These are phyloP conservation scores for Harringtonia aguacate DNA, from an alignment of 2,329 filamentous ascomycete species.

Conservation along the genomic window DNA sequence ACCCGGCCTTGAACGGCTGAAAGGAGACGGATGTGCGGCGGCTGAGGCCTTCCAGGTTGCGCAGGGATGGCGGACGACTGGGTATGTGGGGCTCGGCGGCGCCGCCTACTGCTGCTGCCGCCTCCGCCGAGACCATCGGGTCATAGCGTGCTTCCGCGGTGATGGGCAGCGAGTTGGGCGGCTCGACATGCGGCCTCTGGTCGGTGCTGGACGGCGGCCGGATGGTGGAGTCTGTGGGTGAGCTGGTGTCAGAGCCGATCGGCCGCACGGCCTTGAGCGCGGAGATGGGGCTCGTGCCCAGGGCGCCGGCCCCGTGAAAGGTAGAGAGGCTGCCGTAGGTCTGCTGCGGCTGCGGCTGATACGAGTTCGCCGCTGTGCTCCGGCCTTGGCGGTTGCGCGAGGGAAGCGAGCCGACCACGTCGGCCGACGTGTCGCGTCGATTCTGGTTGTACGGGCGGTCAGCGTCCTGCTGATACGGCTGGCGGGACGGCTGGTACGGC, in stretches of 20 bases:
- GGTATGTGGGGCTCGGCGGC: conserved; percentile 12
- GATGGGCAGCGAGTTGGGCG: conserved; percentile 44
- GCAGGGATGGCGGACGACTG: conserved; percentile 23
- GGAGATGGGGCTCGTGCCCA: conserved; percentile 79
- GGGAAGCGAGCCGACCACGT: conserved; percentile 63
- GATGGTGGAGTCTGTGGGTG: conserved; percentile 37
- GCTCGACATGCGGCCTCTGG: conserved; percentile 18
- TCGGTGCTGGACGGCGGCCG: conserved; percentile 31
- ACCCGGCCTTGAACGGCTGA: conserved; percentile 92
- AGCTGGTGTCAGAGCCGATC: conserved; percentile 51
- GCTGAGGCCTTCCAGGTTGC: conserved; percentile 40
- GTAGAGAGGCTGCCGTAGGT: conserved; percentile 86
- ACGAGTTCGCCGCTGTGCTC: conserved; percentile 39
- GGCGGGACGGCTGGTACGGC: not conserved
- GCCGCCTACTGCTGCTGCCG: not conserved
- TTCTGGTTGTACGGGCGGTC: conserved; percentile 1
- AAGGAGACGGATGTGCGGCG: conserved; percentile 80
- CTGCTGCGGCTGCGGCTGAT: conserved; percentile 34
- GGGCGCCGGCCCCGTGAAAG: conserved; percentile 67
- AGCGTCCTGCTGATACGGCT: not conserved
- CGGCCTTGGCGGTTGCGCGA: conserved; percentile 42
- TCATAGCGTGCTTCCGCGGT: conserved; percentile 13
- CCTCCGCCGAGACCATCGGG: not conserved
- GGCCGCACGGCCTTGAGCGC: conserved; percentile 61
- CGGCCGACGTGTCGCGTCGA: conserved; percentile 17